Evolutionary conservation across 2,329 filamentous ascomycete genomes (phyloP).

Genomic region (Cylindrodendrum hubeiense): DNA sequence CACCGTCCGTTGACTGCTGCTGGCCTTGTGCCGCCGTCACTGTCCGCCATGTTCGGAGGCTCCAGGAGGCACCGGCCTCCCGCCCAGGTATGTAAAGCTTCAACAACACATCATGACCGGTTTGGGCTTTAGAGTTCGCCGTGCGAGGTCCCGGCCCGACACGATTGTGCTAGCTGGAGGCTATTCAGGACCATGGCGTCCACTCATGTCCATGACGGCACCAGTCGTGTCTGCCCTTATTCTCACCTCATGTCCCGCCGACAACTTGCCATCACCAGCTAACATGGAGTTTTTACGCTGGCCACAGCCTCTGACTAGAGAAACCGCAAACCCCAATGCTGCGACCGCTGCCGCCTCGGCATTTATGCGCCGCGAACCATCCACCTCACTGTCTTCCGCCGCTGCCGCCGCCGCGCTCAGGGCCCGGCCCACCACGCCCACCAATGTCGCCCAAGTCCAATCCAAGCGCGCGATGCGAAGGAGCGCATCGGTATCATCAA

Average conservation of each 20-base stretch:
- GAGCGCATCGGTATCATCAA: constrained; percentile 78
- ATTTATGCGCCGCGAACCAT: constrained; percentile 77
- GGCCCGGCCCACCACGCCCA: constrained; percentile 82
- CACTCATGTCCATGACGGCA: constrained; percentile 4
- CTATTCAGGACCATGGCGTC: background rate
- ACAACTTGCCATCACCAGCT: constrained; percentile 27
- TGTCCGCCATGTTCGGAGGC: constrained; percentile 60
- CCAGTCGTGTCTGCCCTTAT: constrained; percentile 1
- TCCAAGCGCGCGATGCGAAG: constrained; percentile 87
- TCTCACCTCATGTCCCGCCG: constrained; percentile 9
- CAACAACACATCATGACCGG: constrained; percentile 31
- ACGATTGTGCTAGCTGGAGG: constrained; percentile 3
- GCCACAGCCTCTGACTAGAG: constrained; percentile 71
- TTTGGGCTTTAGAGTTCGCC: constrained; percentile 41
- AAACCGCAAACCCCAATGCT: constrained; percentile 78
- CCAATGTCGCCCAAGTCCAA: constrained; percentile 83
- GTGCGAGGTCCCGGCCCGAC: constrained; percentile 25
- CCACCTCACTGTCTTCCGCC: constrained; percentile 78
- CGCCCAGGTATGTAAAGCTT: constrained; percentile 60
- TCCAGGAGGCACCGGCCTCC: constrained; percentile 63
- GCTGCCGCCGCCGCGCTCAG: constrained; percentile 89
- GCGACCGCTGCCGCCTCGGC: constrained; percentile 85
- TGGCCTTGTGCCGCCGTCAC: constrained; percentile 25
- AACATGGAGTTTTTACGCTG: constrained; percentile 42
- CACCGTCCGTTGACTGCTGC: constrained; percentile 31